Percentiles rank a stretch among this genome's conserved stretches.
Conservation (phyloP, 495 filamentous ascomycete species). For the Tuber magnatum region DNA sequence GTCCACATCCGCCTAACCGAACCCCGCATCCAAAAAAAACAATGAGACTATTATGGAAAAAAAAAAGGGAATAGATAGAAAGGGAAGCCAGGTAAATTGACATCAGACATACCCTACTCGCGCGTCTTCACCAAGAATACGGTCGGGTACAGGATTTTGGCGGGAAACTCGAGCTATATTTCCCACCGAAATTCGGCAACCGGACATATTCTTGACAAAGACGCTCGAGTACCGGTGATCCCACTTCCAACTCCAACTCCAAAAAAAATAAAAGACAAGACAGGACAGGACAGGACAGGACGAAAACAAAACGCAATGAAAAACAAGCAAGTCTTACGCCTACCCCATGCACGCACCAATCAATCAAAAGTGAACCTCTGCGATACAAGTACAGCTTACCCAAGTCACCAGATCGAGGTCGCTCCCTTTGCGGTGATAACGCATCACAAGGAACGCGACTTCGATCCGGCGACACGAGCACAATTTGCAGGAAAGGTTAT, state of each 20-base stretch:
- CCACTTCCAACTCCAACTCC: neutral
- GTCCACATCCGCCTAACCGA: neutral
- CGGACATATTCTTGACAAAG: too few relatives aligned
- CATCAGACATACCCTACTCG: neutral
- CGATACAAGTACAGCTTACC: neutral
- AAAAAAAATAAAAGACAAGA: neutral
- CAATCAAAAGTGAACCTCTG: conserved; percentile 1
- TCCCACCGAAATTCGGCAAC: too few relatives aligned
- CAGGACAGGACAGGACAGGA: neutral
- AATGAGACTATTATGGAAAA: neutral
- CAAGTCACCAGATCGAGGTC: too few relatives aligned
- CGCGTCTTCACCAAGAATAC: too few relatives aligned
- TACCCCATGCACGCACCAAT: conserved; percentile 3
- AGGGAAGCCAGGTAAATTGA: neutral
- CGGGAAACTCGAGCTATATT: too few relatives aligned
- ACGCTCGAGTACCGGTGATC: neutral
- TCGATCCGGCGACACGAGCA: too few relatives aligned
- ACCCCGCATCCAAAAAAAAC: neutral
- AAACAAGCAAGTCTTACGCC: neutral
- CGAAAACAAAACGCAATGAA: neutral
- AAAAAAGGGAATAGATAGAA: neutral
- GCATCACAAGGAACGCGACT: too few relatives aligned
- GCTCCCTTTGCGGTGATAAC: too few relatives aligned
- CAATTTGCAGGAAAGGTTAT: neutral
- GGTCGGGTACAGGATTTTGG: too few relatives aligned